A percentile compares a stretch with the other conserved stretches of the same genome.
These are phyloP conservation scores for Castanea crenata DNA, from an alignment of 306 rosid species.

Conservation along the genomic window DNA sequence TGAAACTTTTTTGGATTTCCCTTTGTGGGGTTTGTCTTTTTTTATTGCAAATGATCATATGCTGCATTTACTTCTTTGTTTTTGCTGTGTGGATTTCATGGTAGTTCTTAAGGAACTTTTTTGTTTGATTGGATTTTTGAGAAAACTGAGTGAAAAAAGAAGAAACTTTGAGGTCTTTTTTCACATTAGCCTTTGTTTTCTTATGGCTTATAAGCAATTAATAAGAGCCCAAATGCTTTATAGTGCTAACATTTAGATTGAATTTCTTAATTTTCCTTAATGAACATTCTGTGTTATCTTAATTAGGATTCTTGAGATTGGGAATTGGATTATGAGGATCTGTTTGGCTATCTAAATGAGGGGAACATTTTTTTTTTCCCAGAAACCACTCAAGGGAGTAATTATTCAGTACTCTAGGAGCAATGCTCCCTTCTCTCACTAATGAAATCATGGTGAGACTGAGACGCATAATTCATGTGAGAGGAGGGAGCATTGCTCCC, in stretches of 20 bases:
- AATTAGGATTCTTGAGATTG: neutral
- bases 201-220: neutral
- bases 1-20: neutral
- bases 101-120: neutral
- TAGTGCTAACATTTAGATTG: neutral
- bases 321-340: neutral
- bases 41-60: slow-evolving; percentile 1
- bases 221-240: neutral
- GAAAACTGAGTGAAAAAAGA: neutral
- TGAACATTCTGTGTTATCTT: neutral
- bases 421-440: too few species aligned
- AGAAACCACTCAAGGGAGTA: neutral
- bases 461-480: too few species aligned
- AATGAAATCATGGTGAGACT: too few species aligned
- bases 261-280: neutral
- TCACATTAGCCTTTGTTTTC: neutral
- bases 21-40: neutral
- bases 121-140: neutral
- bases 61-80: neutral
- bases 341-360: neutral
- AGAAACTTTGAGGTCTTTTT: neutral
- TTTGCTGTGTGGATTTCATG: neutral
- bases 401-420: too few species aligned
- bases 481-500: too few species aligned
- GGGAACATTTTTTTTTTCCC: neutral